These are phyloP conservation scores for Phytophthora meadii DNA, from an alignment of 352 stramenopile genomes.

Conservation along the genomic window DNA sequence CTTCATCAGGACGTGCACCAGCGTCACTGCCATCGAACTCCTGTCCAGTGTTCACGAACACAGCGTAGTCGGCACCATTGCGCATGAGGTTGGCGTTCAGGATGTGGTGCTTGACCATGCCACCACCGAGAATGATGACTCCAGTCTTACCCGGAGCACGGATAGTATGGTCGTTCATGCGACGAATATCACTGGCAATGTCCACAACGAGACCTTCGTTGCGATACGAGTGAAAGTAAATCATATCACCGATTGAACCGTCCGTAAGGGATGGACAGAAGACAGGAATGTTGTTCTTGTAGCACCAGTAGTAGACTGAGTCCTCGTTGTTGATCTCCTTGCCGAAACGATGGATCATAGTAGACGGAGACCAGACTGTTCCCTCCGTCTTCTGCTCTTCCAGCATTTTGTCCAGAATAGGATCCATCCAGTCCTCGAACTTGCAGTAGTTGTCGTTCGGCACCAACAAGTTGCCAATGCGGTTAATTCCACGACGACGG, in stretches of 20 bases:
- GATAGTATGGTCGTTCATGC: slow-evolving; percentile 98
- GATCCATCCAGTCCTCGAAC: slow-evolving; percentile 97
- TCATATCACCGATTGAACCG: slow-evolving; percentile 99
- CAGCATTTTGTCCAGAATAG: slow-evolving; percentile 98
- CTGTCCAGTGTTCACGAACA: slow-evolving; percentile 99
- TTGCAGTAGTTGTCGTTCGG: slow-evolving; percentile 99
- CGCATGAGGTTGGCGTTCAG: slow-evolving; percentile 99
- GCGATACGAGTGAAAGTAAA: slow-evolving; percentile 99
- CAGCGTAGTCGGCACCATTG: slow-evolving; percentile 98
- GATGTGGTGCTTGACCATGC: slow-evolving; percentile 99
- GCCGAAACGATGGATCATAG: slow-evolving; percentile 96
- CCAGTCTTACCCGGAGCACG: slow-evolving; percentile 93
- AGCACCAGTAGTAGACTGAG: slow-evolving; percentile 99
- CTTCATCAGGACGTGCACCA: slow-evolving; percentile 97
- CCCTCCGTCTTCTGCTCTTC: slow-evolving; percentile 96
- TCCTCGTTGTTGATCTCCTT: slow-evolving; percentile 98
- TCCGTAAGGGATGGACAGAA: slow-evolving; percentile 99
- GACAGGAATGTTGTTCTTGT: slow-evolving; percentile 99
- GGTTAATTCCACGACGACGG: slow-evolving; percentile 97
- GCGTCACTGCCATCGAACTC: slow-evolving; percentile 99
- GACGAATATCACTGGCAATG: slow-evolving; percentile 97
- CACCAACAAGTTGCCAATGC: slow-evolving; percentile 99
- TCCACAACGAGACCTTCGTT: slow-evolving; percentile 97
- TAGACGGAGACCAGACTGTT: slow-evolving; percentile 96
- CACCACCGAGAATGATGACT: slow-evolving; percentile 98